These are phyloP conservation scores for Suhomyces sp. DNA, from an alignment of 805 yeast genomes.

Conservation along the genomic window DNA sequence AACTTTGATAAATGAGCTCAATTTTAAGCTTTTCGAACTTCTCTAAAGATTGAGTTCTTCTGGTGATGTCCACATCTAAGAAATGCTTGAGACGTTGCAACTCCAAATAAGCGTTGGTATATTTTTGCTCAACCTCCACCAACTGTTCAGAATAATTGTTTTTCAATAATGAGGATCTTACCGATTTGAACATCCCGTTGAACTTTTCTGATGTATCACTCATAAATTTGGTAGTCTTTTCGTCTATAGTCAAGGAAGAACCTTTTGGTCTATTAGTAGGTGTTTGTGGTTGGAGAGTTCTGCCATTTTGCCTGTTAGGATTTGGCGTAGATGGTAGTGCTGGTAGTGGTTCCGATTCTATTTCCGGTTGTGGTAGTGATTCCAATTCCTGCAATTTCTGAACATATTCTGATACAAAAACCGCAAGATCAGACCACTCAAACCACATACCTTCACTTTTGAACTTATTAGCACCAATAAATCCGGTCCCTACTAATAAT, in stretches of 20 bases:
- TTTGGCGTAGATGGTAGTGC: not conserved
- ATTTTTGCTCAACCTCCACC: constrained; percentile 27
- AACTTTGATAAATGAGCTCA: constrained; percentile 30
- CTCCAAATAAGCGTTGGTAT: constrained; percentile 34
- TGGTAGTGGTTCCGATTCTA: not conserved
- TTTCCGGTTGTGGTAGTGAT: too few relatives aligned
- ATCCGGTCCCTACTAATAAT: constrained; percentile 30
- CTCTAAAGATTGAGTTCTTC: constrained; percentile 25
- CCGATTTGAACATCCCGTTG: constrained; percentile 28
- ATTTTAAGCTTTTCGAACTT: constrained; percentile 36
- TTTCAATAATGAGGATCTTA: constrained; percentile 31
- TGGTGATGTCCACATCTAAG: constrained; percentile 29
- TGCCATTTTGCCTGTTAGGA: not conserved
- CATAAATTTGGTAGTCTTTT: constrained; percentile 8
- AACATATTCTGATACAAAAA: constrained; percentile 15
- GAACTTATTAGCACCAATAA: constrained; percentile 35
- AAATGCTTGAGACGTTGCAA: constrained; percentile 30
- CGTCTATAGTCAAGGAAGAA: constrained; percentile 4
- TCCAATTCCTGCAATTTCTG: too few relatives aligned
- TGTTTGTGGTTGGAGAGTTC: too few relatives aligned
- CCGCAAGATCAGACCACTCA: constrained; percentile 41
- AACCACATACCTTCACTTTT: constrained; percentile 45
- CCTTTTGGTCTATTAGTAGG: not conserved
- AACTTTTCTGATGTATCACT: constrained; percentile 23
- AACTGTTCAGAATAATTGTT: constrained; percentile 29